Conservation (phyloP, 345 rosid species). For the Melastoma malabathricum region DNA sequence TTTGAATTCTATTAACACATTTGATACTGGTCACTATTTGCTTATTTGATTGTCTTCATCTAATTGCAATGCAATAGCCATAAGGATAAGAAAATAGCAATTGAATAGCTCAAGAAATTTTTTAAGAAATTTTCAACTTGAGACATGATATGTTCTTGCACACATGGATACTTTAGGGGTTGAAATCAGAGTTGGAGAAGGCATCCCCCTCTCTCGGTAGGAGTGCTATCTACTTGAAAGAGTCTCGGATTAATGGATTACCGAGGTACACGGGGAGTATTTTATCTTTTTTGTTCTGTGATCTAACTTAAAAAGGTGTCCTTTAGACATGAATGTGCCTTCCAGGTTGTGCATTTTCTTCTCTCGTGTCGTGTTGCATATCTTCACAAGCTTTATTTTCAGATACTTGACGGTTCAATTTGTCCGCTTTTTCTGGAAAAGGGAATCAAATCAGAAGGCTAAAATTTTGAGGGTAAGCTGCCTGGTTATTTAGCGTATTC, state of each 20-base stretch:
- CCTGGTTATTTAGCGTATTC: neutral
- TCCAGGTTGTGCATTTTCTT: slow-evolving; percentile 1
- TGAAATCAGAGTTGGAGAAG: slow-evolving; percentile 93
- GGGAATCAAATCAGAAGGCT: slow-evolving; percentile 97
- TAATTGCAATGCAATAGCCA: too few relatives aligned
- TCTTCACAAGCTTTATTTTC: slow-evolving; percentile 9
- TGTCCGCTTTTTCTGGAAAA: slow-evolving; percentile 98
- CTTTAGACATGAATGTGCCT: too few relatives aligned
- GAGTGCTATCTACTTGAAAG: slow-evolving; percentile 73
- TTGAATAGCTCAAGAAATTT: too few relatives aligned
- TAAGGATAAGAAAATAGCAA: too few relatives aligned
- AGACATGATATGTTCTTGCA: neutral
- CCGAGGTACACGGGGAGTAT: slow-evolving; percentile 33
- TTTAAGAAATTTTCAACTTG: neutral
- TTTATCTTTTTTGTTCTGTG: too few relatives aligned
- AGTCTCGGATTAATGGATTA: slow-evolving; percentile 68
- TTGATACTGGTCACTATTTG: too few relatives aligned
- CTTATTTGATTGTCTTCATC: too few relatives aligned
- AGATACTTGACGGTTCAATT: slow-evolving; percentile 96
- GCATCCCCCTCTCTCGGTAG: slow-evolving; percentile 77
- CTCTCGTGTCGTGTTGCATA: neutral
- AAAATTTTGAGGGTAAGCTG: slow-evolving; percentile 76
- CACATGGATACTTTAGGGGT: slow-evolving; percentile 29
- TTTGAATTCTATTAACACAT: too few relatives aligned
- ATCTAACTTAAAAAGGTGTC: too few relatives aligned